These are phyloP conservation scores for Spergularia marina DNA, from an alignment of 148 eudicot genomes.

Conservation along the genomic window DNA sequence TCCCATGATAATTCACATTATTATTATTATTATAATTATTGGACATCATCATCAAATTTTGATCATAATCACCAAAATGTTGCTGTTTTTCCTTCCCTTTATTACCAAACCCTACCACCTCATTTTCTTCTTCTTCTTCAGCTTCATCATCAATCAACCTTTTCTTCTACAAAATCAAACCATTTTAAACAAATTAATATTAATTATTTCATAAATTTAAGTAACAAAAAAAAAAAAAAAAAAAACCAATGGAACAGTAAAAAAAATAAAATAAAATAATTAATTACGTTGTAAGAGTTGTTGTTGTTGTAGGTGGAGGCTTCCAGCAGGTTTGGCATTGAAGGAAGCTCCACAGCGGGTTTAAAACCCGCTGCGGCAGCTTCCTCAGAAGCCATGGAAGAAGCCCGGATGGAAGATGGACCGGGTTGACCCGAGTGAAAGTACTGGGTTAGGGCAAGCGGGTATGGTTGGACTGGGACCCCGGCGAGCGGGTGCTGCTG, in stretches of 20 bases:
- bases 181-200: neutral
- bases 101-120: conserved; percentile 27
- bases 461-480: conserved; percentile 21
- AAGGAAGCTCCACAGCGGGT: conserved; percentile 50
- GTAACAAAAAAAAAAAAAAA: too few relatives aligned
- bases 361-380: conserved; percentile 18
- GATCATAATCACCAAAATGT: conserved; percentile 5
- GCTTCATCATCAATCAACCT: conserved; percentile 26
- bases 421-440: conserved; percentile 17
- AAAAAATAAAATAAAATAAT: neutral
- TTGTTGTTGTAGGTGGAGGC: neutral
- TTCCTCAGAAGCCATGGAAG: neutral
- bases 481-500: conserved; percentile 5
- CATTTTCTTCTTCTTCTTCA: neutral
- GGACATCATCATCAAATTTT: neutral
- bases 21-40: neutral
- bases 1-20: neutral
- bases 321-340: conserved; percentile 41
- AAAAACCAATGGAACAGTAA: conserved; percentile 27
- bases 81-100: conserved; percentile 16
- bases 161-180: conserved; percentile 27
- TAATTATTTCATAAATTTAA: too few relatives aligned
- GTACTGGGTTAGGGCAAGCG: conserved; percentile 9
- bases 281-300: conserved; percentile 13
- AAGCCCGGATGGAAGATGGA: conserved; percentile 4